Conservation (phyloP, 345 rosid genomes). For the Hibiscus mutabilis region DNA sequence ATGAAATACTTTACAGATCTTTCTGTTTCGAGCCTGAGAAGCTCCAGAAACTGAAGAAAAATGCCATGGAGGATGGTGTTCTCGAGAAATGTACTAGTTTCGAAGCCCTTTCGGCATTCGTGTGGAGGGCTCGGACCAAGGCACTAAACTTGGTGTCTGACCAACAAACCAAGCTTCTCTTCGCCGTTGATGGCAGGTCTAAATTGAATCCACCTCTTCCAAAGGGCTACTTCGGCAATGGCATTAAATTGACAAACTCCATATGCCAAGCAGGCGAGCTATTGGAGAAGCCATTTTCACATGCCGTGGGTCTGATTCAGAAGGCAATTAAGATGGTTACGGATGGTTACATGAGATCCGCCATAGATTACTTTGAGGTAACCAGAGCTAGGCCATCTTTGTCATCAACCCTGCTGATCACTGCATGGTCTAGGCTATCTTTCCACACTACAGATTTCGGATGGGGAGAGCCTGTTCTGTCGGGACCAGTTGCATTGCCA, state of each 20-base stretch:
- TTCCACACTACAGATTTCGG: too few species aligned
- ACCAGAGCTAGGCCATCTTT: too few species aligned
- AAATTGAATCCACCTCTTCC: conserved; percentile 76
- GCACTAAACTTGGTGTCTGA: conserved; percentile 53
- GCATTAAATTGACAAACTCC: conserved; percentile 69
- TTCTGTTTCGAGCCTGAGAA: conserved; percentile 68
- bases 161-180: conserved; percentile 74
- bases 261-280: conserved; percentile 63
- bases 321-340: conserved; percentile 68
- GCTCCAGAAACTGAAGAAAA: conserved; percentile 53
- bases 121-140: conserved; percentile 79
- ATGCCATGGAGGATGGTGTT: conserved; percentile 45
- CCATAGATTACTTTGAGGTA: conserved; percentile 88
- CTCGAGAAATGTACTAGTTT: conserved; percentile 58
- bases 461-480: conserved; percentile 80
- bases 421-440: too few species aligned
- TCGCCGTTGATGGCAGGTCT: conserved; percentile 84
- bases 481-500: conserved; percentile 85
- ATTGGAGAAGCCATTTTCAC: conserved; percentile 48
- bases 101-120: conserved; percentile 75
- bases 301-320: conserved; percentile 54
- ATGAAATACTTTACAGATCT: conserved; percentile 47
- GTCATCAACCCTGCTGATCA: too few species aligned
- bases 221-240: conserved; percentile 83
- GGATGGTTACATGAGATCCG: conserved; percentile 87